phyloP scores from a whole-genome alignment of 2,329 filamentous ascomycete species.

The Teratosphaeria zuluensis region DNA sequence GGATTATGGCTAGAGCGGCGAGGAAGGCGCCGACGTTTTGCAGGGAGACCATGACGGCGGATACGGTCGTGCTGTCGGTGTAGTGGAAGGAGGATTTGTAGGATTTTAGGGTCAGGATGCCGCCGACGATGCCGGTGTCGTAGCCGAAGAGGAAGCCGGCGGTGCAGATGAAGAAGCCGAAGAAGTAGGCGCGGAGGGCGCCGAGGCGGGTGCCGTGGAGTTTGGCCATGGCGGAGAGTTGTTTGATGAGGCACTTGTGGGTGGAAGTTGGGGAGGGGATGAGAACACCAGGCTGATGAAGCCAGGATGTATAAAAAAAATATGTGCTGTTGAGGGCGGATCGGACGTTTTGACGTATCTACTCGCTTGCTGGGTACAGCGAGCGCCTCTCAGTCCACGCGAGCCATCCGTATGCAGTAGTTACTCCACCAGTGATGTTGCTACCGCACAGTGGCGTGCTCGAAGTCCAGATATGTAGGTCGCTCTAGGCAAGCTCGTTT shows the following conservation, averaged over 20 bases:
- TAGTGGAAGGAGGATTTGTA: conserved; percentile 20
- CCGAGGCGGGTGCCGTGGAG: not conserved
- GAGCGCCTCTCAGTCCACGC: no score
- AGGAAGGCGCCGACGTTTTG: conserved; percentile 45
- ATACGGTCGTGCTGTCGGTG: conserved; percentile 17
- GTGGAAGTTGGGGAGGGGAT: not conserved
- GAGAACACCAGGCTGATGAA: no score
- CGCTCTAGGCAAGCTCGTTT: no score
- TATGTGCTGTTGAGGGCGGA: not conserved
- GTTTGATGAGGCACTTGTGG: not conserved
- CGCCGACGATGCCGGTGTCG: conserved; percentile 1
- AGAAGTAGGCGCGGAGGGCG: conserved; percentile 1
- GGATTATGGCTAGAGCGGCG: conserved; percentile 41
- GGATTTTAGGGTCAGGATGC: conserved; percentile 4
- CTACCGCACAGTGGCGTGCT: not conserved
- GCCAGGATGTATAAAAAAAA: no score
- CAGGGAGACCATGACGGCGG: conserved; percentile 36
- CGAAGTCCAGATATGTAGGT: no score
- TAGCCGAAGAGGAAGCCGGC: conserved; percentile 1
- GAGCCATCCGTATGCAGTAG: not conserved
- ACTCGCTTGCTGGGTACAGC: no score
- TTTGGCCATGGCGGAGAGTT: not conserved
- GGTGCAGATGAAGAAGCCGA: conserved; percentile 1
- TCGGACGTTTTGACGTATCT: not conserved
- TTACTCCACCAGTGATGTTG: not conserved